Base-by-base conservation (phyloP, 2,329 filamentous ascomycete genomes). In the Apiospora aurea region DNA sequence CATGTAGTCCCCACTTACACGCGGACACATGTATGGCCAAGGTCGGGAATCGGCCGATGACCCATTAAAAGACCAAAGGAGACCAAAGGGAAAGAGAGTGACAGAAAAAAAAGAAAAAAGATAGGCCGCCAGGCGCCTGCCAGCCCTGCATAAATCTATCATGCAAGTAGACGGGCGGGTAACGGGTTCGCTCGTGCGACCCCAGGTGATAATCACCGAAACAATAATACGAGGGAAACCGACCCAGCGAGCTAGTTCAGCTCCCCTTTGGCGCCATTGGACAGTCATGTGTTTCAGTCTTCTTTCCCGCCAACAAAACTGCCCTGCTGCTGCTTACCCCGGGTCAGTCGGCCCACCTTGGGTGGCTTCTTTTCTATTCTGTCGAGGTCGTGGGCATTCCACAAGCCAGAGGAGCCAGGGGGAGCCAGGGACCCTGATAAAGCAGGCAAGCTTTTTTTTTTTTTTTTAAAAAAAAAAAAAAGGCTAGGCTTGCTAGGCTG, bases 331-430 rank as follows among this genome's bases (percentile, higher is more conserved):
- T 64, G 34, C 34, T 11, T n/a, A n/a, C 29, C 57, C 34, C 29
- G 53, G 53, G 53, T 29, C 53, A 61, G 53, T 61, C 57, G 57
- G 57, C 57, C 57, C 57, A 64, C 29, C 57, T n/a, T 24, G 34
- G 18, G 26, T 64, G 34, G 34, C 57, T 41, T 41, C 41, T 41
- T 57, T 21, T 21, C 18, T 26, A 18, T 57, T 24, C 34, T 61
- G 8, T 61, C 18, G 29, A 61, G 26, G 29, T 61, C 29, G 29
- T 38, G 16, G 53, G 53, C 10, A 11, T 64, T 64, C 53, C 38
- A 64, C 8, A 7, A 7, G 34, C 13, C 29, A 16, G 4, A 16
- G 18, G 47, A 11, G 7, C 47, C 53, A 34, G n/a, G 11, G 14
- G 1, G 34, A 41, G 1, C n/a, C 2, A 41, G 24, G 21, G 57